Evolutionary conservation across 2,329 filamentous ascomycete species (phyloP), one percentile per base, ranked within the genome.

Genomic region (Alternaria longipes): DNA sequence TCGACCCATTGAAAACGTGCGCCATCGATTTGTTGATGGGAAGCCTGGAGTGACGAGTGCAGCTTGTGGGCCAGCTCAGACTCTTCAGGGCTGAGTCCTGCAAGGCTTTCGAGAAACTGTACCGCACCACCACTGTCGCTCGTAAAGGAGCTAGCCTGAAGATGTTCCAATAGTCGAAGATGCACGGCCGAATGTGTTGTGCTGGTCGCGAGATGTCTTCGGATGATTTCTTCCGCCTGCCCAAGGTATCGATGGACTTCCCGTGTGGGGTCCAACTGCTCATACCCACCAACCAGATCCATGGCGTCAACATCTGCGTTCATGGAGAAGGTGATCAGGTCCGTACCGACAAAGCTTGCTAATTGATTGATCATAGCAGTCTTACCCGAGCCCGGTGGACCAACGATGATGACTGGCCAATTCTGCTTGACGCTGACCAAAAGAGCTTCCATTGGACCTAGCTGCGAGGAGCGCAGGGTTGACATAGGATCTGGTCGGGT

Each of bases 291-390:
- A 58, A 99, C 92, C 57, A 99, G 87, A 79, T 99, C 95, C 89
- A 97, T 97, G 1, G 94, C 94, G 77, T 99, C 95, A 45, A 97
- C 91, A 71, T 99, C 96, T 7, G 94, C 90, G 74, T 97, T 99
- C 80, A 99, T 88, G 0, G 94, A 89, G 70, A 98, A 92, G 16
- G 93, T 91, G 32, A 94, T 86, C 4, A 98, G 82, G 1, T 88
- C 84, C 56, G 90, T 90, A 24, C 95, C 95, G 42, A 88, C 87
- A 24, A 91, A 81, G 12, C 91, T 89, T n/a, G 95, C 94, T 28
- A 97, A 84, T 65, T 94, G 90, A 61, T 90, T 86, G 14, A 99
- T 82, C 5, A 97, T 84, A 5, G 87, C 86, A 1, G 92, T 94
- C 79, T 99, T 99, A 28, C 95, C 95, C 66, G 89, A 90, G 0